Evolutionary conservation across 495 filamentous ascomycete genomes (phyloP), one percentile per base, ranked within the genome.

Genomic region (Hyaloscypha bicolor): DNA sequence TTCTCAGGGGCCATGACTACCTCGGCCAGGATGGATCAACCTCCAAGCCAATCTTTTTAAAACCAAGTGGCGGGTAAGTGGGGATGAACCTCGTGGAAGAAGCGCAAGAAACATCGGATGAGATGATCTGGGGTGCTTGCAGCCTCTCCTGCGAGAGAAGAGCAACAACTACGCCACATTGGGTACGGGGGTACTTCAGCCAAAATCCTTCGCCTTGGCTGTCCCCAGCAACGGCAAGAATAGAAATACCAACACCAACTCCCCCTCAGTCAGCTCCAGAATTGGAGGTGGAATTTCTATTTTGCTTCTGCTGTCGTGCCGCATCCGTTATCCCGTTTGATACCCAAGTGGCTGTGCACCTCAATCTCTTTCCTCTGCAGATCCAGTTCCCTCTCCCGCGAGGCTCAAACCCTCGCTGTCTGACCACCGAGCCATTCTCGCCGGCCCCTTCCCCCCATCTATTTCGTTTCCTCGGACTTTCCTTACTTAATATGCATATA

Each of bases 1-100:
- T 60, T 60, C 16, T 37, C 56, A 60, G 56, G 56, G 56, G 29
- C 4, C 16, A 21, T n/a, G 51, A 53, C 30, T 56, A 56, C 29
- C 53, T 30, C 53, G 30, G 53, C 53, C 51, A 53, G 22, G 8
- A 37, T 25, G 25, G 25, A 37, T 12, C 35, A 37, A 3, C 6
- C 35, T 6, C 2, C 6, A 37, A 37, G 12, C 1, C 1, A 37
- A 37, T 37, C 35, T 37, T 37, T 37, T 12, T 8, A 12, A 37
- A 37, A 37, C 35, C 35, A 37, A 37, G 35, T 37, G 35, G 35
- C 35, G 35, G 35, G 35, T 37, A 37, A 37, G 35, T 1, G 35
- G 35, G 12, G 35, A 37, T 12, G 35, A 37, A 37, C 35, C 25
- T 37, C 35, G 8, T 37, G 35, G 35, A 6, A 37, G 35, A 37